Evolutionary conservation across 179 eudicot species (phyloP), one percentile per base, ranked within the genome.

Genomic region (Corrigiola litoralis): DNA sequence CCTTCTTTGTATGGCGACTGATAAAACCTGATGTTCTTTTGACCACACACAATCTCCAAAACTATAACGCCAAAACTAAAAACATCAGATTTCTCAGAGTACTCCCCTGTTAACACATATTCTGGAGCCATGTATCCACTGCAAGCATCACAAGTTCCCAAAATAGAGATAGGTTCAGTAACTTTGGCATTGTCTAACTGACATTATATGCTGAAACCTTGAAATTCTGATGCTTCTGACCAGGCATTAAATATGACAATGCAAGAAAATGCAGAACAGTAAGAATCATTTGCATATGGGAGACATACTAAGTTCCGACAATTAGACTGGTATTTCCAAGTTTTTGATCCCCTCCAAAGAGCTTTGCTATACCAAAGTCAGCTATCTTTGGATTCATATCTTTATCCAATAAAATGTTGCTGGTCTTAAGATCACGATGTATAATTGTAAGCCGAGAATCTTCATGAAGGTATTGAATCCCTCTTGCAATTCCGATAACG

Each of bases 371-470:
- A 33, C 77, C 77, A 32, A 73, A 73, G 32, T 62, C 73, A 13
- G 69, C 42, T 32, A 73, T 62, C n/a, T 73, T 73, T 6, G 77
- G 76, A 24, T 72, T 63, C 83, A 72, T 69, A 7, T 70, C 75
- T 4, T 27, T 56, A 16, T 76, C 80, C 20, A 80, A 53, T n/a
- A 80, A 41, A 1, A 81, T 52, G 49, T 81, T 81, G 57, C 78
- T 71, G 0, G 83, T 58, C 55, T 80, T 80, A 11, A 80, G 73
- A 67, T 80, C 81, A 0, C 88, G 69, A 18, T 84, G 85, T 13
- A 84, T 69, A 63, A 84, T 76, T 34, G 51, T 74, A 48, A 72
- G 12, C 16, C 76, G 50, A 14, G 87, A 83, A 59, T 81, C 85
- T 42, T 80, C 65, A 36, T 81, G 79, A 40, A 83, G 86, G 61